These are phyloP conservation scores for Ogataea ganodermae DNA, from an alignment of 805 yeast species.

Conservation along the genomic window DNA sequence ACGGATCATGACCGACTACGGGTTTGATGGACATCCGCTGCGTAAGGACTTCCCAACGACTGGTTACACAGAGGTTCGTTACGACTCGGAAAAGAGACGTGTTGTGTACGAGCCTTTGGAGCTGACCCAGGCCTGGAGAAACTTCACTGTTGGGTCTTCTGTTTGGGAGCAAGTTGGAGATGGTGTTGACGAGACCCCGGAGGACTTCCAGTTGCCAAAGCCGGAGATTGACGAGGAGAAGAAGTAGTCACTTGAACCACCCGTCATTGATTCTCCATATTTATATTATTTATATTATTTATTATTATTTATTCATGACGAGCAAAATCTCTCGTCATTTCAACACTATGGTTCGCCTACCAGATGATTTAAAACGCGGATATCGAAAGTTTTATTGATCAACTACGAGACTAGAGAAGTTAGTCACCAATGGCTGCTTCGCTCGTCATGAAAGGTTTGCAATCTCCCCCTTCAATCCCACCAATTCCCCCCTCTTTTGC, in stretches of 20 bases:
- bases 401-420: no score
- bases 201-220: conserved; percentile 75
- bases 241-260: conserved; percentile 28
- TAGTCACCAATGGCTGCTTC: background rate
- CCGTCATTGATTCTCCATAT: conserved; percentile 25
- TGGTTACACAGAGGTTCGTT: conserved; percentile 87
- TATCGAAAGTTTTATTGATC: no score
- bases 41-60: conserved; percentile 93
- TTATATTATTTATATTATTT: conserved; percentile 15
- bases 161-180: conserved; percentile 93
- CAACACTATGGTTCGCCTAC: no score
- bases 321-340: no score
- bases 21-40: conserved; percentile 89
- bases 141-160: conserved; percentile 83
- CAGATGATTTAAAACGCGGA: no score
- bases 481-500: conserved; percentile 62
- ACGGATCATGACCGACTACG: conserved; percentile 88
- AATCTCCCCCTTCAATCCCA: conserved; percentile 44
- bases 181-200: conserved; percentile 82
- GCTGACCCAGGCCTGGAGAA: conserved; percentile 89
- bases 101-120: conserved; percentile 88
- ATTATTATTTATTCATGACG: no score
- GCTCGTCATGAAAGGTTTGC: conserved; percentile 16
- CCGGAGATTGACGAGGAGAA: conserved; percentile 65
- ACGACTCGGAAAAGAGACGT: conserved; percentile 89